Percentiles rank a stretch among this genome's conserved stretches.
phyloP scores from a whole-genome alignment of 176 grass and related monocot genomes.

The Carex parvula region DNA sequence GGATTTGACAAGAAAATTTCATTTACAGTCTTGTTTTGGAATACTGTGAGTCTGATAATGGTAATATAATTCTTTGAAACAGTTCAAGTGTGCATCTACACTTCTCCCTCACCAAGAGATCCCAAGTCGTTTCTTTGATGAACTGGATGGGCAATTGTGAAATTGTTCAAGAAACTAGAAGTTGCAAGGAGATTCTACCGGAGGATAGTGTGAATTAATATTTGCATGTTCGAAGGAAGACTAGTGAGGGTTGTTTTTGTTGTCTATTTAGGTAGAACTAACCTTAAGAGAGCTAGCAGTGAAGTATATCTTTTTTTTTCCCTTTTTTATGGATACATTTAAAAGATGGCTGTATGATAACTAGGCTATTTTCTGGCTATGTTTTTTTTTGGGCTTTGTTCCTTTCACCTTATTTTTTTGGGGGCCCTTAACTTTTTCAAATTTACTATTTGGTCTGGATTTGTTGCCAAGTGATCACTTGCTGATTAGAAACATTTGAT shows the following conservation, averaged over 20 bases:
- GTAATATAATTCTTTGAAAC: slow-evolving; percentile 33
- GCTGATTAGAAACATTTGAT: neutral
- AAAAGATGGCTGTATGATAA: slow-evolving; percentile 22
- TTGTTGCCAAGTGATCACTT: neutral
- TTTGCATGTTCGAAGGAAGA: neutral
- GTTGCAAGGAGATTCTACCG: too few relatives aligned
- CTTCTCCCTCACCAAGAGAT: slow-evolving; percentile 54
- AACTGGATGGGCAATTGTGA: neutral
- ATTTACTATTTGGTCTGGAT: neutral
- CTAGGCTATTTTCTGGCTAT: neutral
- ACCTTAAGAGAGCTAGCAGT: neutral
- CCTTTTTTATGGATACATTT: neutral
- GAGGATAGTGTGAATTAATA: slow-evolving; percentile 24
- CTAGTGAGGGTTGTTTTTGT: neutral
- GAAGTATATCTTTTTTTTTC: slow-evolving; percentile 5
- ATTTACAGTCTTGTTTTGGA: neutral
- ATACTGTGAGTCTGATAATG: slow-evolving; percentile 24
- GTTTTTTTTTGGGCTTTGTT: neutral
- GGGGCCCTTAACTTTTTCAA: neutral
- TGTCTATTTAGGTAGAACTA: slow-evolving; percentile 27
- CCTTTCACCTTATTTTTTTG: neutral
- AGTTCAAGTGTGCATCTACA: slow-evolving; percentile 68
- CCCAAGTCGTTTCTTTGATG: slow-evolving; percentile 26
- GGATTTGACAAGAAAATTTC: neutral
- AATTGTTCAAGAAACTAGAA: neutral